Conservation (phyloP, 148 eudicot genomes). For the Fagopyrum homotropicum region DNA sequence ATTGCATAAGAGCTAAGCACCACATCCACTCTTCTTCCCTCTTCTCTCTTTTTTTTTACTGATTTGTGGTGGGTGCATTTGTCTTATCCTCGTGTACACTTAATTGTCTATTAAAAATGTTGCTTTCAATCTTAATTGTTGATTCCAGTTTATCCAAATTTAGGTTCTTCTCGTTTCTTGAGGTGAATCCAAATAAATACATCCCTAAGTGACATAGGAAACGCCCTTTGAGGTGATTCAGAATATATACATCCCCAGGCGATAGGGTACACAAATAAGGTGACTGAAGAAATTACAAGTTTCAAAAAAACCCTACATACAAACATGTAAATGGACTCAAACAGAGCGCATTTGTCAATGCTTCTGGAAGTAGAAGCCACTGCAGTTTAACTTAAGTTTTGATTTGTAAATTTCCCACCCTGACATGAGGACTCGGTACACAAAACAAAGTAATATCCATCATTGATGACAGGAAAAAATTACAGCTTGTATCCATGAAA, state of each 20-base stretch:
- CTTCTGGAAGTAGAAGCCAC: background rate
- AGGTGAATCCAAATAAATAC: background rate
- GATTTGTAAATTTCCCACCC: background rate
- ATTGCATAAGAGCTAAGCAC: too few species aligned
- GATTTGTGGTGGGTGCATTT: background rate
- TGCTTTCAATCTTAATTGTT: background rate
- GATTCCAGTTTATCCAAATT: background rate
- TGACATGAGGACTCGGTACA: background rate
- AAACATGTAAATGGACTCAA: background rate
- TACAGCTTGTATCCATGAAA: background rate
- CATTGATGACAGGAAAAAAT: background rate
- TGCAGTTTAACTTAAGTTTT: background rate
- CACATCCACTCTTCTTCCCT: background rate
- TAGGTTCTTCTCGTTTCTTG: background rate
- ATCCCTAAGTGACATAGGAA: background rate
- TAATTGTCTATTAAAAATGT: background rate
- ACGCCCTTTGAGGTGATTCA: background rate
- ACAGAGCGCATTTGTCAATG: background rate
- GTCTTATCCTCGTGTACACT: too few species aligned
- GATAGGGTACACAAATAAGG: background rate
- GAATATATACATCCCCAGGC: background rate
- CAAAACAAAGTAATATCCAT: background rate
- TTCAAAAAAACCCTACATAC: background rate
- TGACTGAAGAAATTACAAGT: background rate
- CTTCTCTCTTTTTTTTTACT: background rate